These are phyloP conservation scores for Cyberlindnera maritima DNA, from an alignment of 805 yeast genomes.

Conservation along the genomic window DNA sequence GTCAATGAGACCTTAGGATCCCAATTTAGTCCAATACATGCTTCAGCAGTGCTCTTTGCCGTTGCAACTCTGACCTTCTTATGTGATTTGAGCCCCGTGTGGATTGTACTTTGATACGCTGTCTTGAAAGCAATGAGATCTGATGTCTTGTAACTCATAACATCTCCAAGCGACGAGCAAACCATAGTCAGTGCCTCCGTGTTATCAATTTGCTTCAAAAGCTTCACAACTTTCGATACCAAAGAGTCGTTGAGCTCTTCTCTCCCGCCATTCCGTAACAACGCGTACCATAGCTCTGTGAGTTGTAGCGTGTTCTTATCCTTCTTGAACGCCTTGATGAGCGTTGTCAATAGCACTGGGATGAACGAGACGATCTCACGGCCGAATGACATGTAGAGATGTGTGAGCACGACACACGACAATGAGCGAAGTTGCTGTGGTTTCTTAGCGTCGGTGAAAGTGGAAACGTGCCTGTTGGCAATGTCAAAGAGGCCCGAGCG, in stretches of 20 bases:
- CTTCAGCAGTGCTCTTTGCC: slow-evolving; percentile 35
- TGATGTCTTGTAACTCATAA: slow-evolving; percentile 29
- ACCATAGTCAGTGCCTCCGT: slow-evolving; percentile 17
- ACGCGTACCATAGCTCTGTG: slow-evolving; percentile 19
- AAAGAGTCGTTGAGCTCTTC: slow-evolving; percentile 17
- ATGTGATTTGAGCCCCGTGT: slow-evolving; percentile 21
- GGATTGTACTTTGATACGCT: slow-evolving; percentile 9
- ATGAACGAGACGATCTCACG: slow-evolving; percentile 33
- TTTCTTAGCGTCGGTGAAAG: slow-evolving; percentile 27
- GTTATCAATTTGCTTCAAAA: slow-evolving; percentile 20
- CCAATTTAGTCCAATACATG: slow-evolving; percentile 23
- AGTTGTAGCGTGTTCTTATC: slow-evolving; percentile 23
- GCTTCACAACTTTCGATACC: slow-evolving; percentile 18
- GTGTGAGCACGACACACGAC: slow-evolving; percentile 28
- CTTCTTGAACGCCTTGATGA: slow-evolving; percentile 35
- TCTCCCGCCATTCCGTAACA: slow-evolving; percentile 25
- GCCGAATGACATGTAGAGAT: slow-evolving; percentile 33
- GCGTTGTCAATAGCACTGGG: slow-evolving; percentile 29
- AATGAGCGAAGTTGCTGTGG: slow-evolving; percentile 29
- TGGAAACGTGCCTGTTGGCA: slow-evolving; percentile 29
- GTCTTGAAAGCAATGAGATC: slow-evolving; percentile 31
- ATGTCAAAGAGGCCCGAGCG: slow-evolving; percentile 28
- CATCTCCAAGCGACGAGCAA: slow-evolving; percentile 15
- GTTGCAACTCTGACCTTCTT: slow-evolving; percentile 24
- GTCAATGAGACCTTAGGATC: slow-evolving; percentile 22